These are phyloP conservation scores for Colletotrichum orbiculare DNA, from an alignment of 2,329 filamentous ascomycete species.

Conservation along the genomic window DNA sequence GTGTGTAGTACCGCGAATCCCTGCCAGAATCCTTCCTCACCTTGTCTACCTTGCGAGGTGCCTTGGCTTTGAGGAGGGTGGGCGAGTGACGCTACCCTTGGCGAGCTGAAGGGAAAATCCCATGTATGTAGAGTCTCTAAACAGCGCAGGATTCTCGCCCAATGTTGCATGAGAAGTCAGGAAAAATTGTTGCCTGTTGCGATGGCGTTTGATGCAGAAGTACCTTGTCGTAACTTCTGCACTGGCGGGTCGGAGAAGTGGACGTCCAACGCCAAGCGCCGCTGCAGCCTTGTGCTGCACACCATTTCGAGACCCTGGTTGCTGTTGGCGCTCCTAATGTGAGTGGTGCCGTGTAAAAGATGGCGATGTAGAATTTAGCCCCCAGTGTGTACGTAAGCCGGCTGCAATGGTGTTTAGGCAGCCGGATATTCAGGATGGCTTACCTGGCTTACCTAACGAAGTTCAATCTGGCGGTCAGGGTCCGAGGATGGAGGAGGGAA, in stretches of 20 bases:
- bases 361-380: too few relatives aligned
- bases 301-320: conserved; percentile 8
- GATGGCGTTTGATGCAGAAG: neutral
- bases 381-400: too few relatives aligned
- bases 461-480: neutral
- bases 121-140: neutral
- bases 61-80: neutral
- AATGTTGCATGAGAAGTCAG: neutral
- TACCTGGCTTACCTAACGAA: neutral
- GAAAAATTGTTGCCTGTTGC: conserved; percentile 13
- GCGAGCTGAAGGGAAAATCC: neutral
- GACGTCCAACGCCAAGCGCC: neutral
- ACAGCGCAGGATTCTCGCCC: neutral
- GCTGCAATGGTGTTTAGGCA: too few relatives aligned
- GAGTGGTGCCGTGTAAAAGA: too few relatives aligned
- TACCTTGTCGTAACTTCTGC: neutral
- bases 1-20: too few relatives aligned
- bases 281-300: conserved; percentile 31
- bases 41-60: too few relatives aligned
- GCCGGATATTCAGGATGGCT: too few relatives aligned
- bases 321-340: too few relatives aligned
- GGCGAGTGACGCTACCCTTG: neutral
- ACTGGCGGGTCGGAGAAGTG: neutral
- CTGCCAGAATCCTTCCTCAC: too few relatives aligned
- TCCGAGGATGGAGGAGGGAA: neutral